A percentile compares a stretch with the other conserved stretches of the same genome.
These are phyloP conservation scores for Acorus gramineus DNA, from an alignment of 106 monocot species.

Conservation along the genomic window DNA sequence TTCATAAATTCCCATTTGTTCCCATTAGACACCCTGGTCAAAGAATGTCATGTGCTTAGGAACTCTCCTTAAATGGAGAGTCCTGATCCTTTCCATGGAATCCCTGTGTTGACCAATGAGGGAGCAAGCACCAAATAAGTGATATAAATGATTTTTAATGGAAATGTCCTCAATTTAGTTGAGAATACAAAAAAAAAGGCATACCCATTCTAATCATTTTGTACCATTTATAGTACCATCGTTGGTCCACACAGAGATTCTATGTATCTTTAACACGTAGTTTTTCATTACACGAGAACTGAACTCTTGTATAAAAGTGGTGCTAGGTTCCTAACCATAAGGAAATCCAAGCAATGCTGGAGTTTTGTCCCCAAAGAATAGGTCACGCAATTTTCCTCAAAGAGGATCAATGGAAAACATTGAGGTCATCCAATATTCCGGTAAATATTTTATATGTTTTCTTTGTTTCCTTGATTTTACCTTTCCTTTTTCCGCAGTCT, in stretches of 20 bases:
- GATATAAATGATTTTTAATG: constrained; percentile 19
- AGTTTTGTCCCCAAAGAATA: constrained; percentile 10
- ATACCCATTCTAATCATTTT: no score
- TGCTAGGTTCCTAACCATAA: constrained; percentile 68
- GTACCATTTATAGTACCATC: no score
- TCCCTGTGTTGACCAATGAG: no score
- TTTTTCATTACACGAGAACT: constrained; percentile 18
- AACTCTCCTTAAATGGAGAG: no score
- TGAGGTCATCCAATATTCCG: constrained; percentile 64
- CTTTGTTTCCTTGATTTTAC: not conserved
- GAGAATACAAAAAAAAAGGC: no score
- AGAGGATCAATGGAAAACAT: constrained; percentile 55
- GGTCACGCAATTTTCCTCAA: constrained; percentile 89
- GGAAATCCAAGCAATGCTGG: constrained; percentile 82
- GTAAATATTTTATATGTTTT: constrained; percentile 13
- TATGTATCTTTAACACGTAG: constrained; percentile 15
- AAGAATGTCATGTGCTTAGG: no score
- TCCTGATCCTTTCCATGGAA: no score
- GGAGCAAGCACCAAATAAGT: constrained; percentile 8
- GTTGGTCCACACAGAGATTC: not conserved
- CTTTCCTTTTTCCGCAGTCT: not conserved
- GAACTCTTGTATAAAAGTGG: constrained; percentile 5
- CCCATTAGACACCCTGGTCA: not conserved
- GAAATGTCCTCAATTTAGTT: no score
- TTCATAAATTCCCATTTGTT: not conserved